A percentile compares a stretch with the other conserved stretches of the same genome.
These are phyloP conservation scores for Globisporangium rhizosaccharum DNA, from an alignment of 352 stramenopile species.

Conservation along the genomic window DNA sequence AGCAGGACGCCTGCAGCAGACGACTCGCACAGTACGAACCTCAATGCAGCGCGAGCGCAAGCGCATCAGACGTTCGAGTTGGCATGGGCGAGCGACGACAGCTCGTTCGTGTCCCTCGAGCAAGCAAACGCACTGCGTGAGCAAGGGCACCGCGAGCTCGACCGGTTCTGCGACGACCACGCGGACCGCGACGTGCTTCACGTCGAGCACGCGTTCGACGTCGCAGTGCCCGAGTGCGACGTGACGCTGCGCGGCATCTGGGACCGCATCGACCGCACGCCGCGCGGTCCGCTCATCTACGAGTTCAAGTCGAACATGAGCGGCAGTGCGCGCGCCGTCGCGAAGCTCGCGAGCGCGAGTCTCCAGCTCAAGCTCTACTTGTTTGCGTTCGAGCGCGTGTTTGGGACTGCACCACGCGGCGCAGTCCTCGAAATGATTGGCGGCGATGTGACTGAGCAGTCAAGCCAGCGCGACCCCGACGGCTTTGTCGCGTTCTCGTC, in stretches of 20 bases:
- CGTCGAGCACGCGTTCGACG: conserved; percentile 64
- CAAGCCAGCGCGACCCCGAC: conserved; percentile 8
- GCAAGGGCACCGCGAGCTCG: conserved; percentile 30
- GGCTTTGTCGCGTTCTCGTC: conserved; percentile 41
- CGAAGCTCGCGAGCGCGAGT: conserved; percentile 50
- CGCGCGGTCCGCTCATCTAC: conserved; percentile 42
- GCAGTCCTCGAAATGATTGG: conserved; percentile 61
- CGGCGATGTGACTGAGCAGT: conserved; percentile 1
- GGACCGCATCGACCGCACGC: conserved; percentile 60
- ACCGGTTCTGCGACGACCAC: conserved; percentile 40
- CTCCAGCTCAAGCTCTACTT: conserved; percentile 83
- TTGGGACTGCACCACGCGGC: conserved; percentile 43
- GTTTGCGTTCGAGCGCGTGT: conserved; percentile 62
- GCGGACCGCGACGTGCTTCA: conserved; percentile 28
- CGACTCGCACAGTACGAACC: not conserved
- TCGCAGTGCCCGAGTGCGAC: conserved; percentile 36
- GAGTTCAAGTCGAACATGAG: conserved; percentile 85
- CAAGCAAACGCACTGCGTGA: conserved; percentile 32
- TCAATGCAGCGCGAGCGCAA: conserved; percentile 3
- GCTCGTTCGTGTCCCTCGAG: conserved; percentile 32
- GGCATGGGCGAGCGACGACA: conserved; percentile 19
- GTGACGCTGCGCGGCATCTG: conserved; percentile 64
- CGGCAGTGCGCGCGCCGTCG: conserved; percentile 39
- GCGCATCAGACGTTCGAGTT: conserved; percentile 3
- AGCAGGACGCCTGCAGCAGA: conserved; percentile 13